Conservation (phyloP, 176 grass and related monocot genomes). For the Eleusine coracana region DNA sequence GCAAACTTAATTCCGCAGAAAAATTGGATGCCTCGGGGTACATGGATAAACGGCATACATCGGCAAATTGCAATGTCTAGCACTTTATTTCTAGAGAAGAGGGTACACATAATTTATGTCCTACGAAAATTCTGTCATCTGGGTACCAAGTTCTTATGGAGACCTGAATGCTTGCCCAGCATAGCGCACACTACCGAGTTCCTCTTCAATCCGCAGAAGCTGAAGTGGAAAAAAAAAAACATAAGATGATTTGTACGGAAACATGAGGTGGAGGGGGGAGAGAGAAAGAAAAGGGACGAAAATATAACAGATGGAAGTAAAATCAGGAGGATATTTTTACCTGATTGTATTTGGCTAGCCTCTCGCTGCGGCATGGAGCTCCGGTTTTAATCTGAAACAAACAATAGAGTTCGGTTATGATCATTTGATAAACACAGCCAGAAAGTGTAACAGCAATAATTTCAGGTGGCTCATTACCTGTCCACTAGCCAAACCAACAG, state of each 20-base stretch:
- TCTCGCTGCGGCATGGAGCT: constrained; percentile 89
- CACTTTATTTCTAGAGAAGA: constrained; percentile 53
- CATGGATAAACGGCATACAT: not conserved
- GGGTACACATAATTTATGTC: not conserved
- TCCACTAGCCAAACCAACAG: constrained; percentile 90
- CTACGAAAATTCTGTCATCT: constrained; percentile 19
- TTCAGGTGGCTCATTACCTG: constrained; percentile 59
- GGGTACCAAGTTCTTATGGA: constrained; percentile 40
- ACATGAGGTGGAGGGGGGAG: not conserved
- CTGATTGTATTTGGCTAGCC: constrained; percentile 96
- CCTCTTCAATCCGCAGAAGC: constrained; percentile 92
- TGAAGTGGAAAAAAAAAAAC: constrained; percentile 19
- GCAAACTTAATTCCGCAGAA: constrained; percentile 17
- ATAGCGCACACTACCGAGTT: constrained; percentile 82
- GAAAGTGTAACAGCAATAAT: not conserved
- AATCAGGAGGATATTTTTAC: constrained; percentile 42
- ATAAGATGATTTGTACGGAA: not conserved
- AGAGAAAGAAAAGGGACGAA: not conserved
- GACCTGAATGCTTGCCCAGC: constrained; percentile 90
- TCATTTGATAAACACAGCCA: not conserved
- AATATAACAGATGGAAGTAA: not conserved
- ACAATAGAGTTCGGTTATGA: not conserved
- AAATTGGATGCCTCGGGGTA: constrained; percentile 25
- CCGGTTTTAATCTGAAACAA: constrained; percentile 89
- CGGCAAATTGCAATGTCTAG: not conserved